Base-by-base conservation (phyloP, 148 eudicot species). In the Persicaria maculosa region DNA sequence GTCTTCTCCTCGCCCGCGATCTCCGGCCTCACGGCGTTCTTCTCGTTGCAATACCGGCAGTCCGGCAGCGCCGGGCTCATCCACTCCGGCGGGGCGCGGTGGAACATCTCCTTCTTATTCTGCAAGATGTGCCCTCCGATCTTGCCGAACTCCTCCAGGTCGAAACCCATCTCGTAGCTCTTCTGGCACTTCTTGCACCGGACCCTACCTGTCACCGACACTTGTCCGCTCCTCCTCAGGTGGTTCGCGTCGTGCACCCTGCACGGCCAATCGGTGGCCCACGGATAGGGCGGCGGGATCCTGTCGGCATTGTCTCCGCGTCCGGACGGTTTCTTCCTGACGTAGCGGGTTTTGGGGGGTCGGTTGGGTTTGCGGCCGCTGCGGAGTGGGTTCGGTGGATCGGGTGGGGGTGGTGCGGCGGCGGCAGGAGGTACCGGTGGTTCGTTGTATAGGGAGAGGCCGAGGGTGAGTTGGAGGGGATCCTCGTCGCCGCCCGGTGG, bases 241-340 rank as follows among this genome's bases (percentile, higher is more conserved):
- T 74, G 7, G 22, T 47, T 47, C 36, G 86, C 2, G 8, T 79
- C 59, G 31, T 83, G 81, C 6, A 89, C 74, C 4, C 74, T 80
- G 57, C 90, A 93, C 3, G 92, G 87, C 0, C 16, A 74, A 36
- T 68, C 70, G 0, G 88, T 87, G 0, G 98, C 89, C 98, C 98
- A 93, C 20, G 79, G 83, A 50, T 58, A 89, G 1, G 92, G 89
- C 0, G 81, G 73, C 0, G 84, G 72, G 10, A 90, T 31, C 14
- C 5, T 70, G 15, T 70, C 72, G 45, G 5, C 1, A 7, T 64
- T 17, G 44, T 10, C 16, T 5, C 11, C 31, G 68, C 11, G n/a
- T 4, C 2, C 1, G 12, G 52, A 48, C 52, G 52, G 9, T 3
- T 16, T 40, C n/a, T 45, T 31, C 6, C 45, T 31, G 5, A 64